Conservation (phyloP, 106 monocot species). For the Ottelia alismoides region DNA sequence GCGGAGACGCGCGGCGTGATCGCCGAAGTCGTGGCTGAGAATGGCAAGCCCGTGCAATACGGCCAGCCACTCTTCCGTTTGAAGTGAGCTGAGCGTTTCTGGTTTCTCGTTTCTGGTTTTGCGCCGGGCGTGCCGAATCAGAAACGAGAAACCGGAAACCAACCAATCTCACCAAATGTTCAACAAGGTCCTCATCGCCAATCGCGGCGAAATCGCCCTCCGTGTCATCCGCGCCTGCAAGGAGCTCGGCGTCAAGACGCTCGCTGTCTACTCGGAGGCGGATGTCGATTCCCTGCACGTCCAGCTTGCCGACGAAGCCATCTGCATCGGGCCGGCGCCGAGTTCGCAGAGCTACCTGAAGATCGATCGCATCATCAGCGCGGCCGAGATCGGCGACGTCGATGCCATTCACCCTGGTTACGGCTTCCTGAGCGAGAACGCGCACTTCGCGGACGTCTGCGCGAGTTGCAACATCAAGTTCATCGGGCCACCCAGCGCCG, state of each 20-base stretch:
- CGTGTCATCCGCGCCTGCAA: not conserved
- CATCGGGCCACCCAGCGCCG: not conserved
- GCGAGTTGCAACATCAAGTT: not conserved
- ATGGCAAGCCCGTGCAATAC: not conserved
- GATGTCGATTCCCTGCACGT: conserved; percentile 1
- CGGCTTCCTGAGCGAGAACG: conserved; percentile 1
- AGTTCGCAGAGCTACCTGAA: conserved; percentile 1
- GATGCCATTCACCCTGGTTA: not conserved
- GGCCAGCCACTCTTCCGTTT: not conserved
- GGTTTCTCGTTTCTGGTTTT: not conserved
- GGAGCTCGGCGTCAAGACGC: not conserved
- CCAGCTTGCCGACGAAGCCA: not conserved
- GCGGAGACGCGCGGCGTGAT: not conserved
- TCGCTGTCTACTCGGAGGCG: not conserved
- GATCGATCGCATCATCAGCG: not conserved
- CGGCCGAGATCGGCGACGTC: not conserved
- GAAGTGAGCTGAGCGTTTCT: not conserved
- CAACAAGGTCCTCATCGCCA: conserved; percentile 1
- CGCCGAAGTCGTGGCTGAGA: not conserved
- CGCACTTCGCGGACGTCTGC: not conserved
- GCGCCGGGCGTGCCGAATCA: no score
- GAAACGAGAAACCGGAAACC: no score
- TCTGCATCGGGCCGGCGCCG: not conserved
- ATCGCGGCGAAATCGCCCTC: conserved; percentile 1
- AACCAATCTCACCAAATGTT: no score